Conservation (phyloP, 2,329 filamentous ascomycete genomes). For the Anisogramma anomala region DNA sequence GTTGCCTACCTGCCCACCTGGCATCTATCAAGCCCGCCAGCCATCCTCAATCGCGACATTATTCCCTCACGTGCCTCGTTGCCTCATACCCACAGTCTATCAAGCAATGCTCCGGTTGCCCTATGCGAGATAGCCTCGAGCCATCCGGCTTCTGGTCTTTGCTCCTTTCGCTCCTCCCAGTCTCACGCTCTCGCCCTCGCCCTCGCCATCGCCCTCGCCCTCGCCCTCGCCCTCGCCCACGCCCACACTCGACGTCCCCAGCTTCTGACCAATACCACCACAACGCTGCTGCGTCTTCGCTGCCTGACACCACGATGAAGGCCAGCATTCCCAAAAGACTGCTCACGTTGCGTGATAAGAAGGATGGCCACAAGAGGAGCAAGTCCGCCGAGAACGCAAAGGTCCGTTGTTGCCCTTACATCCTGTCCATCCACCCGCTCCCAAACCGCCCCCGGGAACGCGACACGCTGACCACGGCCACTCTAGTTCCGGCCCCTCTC, state of each 20-base stretch:
- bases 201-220: neutral
- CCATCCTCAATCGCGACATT: neutral
- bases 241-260: constrained; percentile 1
- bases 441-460: neutral
- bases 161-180: neutral
- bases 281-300: constrained; percentile 1
- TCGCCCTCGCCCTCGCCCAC: neutral
- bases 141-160: constrained; percentile 15
- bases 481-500: constrained; percentile 40
- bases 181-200: constrained; percentile 1
- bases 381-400: constrained; percentile 45
- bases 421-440: constrained; percentile 6
- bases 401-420: constrained; percentile 26
- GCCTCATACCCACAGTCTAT: neutral
- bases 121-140: constrained; percentile 14
- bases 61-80: neutral
- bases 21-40: no score
- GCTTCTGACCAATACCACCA: neutral
- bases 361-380: constrained; percentile 38
- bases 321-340: constrained; percentile 48
- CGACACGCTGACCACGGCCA: constrained; percentile 12
- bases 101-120: constrained; percentile 13
- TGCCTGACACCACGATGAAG: constrained; percentile 34
- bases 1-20: no score
- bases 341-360: constrained; percentile 56